phyloP scores from a whole-genome alignment of 2,329 filamentous ascomycete genomes.

The Phoma sp. region DNA sequence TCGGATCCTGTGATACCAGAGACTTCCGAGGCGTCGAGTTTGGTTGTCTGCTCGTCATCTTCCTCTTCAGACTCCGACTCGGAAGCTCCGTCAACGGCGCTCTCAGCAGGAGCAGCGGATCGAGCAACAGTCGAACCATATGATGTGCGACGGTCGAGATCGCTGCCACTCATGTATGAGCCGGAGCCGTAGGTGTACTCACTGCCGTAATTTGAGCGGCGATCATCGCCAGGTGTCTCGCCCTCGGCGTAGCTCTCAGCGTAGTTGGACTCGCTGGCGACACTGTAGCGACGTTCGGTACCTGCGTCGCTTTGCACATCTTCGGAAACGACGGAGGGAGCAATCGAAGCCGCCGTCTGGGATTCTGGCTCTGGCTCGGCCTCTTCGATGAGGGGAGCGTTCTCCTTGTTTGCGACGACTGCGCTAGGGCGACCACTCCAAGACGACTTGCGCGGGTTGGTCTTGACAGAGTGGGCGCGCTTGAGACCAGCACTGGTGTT shows the following conservation, averaged over 20 bases:
- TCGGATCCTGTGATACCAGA: conserved; percentile 28
- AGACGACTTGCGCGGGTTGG: conserved; percentile 45
- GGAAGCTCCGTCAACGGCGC: conserved; percentile 43
- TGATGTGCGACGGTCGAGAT: conserved; percentile 54
- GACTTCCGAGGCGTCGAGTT: conserved; percentile 35
- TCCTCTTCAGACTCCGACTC: conserved; percentile 36
- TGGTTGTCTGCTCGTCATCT: conserved; percentile 40
- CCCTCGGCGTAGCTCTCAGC: conserved; percentile 44
- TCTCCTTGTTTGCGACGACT: conserved; percentile 55
- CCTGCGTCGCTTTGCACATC: conserved; percentile 46
- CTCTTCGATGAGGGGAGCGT: conserved; percentile 55
- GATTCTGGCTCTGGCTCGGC: conserved; percentile 47
- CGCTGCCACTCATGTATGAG: conserved; percentile 58
- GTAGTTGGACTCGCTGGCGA: conserved; percentile 43
- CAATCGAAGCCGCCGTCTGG: conserved; percentile 18
- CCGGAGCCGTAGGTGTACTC: conserved; percentile 58
- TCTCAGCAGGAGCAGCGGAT: conserved; percentile 40
- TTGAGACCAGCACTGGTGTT: conserved; percentile 61
- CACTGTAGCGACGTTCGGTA: conserved; percentile 51
- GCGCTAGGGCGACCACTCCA: conserved; percentile 45
- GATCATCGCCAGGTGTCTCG: conserved; percentile 44
- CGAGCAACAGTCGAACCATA: conserved; percentile 49
- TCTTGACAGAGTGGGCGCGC: conserved; percentile 52
- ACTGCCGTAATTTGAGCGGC: conserved; percentile 53
- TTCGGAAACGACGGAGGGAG: conserved; percentile 39